Evolutionary conservation across 1,139 yeast genomes (phyloP).

Genomic region (Geotrichum restrictum): DNA sequence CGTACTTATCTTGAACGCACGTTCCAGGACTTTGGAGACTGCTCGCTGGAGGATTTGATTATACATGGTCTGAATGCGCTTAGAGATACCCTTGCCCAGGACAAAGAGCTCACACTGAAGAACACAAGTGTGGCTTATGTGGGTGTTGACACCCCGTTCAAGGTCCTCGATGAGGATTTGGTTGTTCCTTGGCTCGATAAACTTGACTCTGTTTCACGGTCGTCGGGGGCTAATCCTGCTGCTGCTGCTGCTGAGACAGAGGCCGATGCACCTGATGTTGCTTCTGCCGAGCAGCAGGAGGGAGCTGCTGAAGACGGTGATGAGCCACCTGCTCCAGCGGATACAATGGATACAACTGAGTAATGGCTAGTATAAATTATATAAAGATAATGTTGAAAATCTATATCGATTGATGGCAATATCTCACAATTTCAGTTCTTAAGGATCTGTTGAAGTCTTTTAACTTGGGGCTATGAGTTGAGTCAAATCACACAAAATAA

Average conservation of each 20-base stretch:
- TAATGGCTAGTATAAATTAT: conserved; percentile 14
- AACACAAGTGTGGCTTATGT: conserved; percentile 91
- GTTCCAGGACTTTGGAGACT: conserved; percentile 60
- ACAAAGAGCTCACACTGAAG: conserved; percentile 76
- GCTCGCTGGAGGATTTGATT: conserved; percentile 68
- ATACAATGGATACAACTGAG: conserved; percentile 29
- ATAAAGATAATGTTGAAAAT: not conserved
- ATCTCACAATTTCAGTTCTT: no score
- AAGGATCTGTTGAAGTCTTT: no score
- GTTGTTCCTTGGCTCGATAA: conserved; percentile 73
- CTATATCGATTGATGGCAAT: not conserved
- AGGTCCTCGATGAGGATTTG: conserved; percentile 77
- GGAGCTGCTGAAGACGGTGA: conserved; percentile 14
- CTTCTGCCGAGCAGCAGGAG: conserved; percentile 20
- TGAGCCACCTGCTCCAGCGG: conserved; percentile 9
- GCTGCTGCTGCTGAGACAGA: conserved; percentile 22
- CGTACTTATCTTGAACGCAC: conserved; percentile 90
- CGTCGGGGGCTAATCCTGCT: conserved; percentile 24
- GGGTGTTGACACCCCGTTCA: conserved; percentile 72
- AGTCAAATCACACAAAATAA: no score
- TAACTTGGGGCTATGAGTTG: no score
- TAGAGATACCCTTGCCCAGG: conserved; percentile 91
- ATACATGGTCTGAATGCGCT: conserved; percentile 86
- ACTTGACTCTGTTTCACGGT: conserved; percentile 52
- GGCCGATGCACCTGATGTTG: conserved; percentile 30